Conservation (phyloP, 2,329 filamentous ascomycete species). For the Penicillium sp. region DNA sequence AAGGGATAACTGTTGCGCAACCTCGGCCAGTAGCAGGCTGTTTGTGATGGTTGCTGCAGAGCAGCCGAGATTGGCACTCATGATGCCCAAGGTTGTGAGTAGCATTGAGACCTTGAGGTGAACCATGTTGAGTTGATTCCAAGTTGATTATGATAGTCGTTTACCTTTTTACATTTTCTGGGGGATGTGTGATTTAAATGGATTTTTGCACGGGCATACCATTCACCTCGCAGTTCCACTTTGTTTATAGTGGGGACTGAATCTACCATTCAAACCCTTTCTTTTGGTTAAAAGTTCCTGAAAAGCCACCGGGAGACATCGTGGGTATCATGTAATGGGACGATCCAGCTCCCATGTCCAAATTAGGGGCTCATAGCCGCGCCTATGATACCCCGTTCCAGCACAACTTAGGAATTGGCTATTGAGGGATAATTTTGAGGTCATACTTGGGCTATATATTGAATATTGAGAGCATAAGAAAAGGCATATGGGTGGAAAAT, state of each 20-base stretch:
- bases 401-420: background rate
- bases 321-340: background rate
- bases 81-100: slow-evolving; percentile 7
- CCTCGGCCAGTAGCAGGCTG: slow-evolving; percentile 14
- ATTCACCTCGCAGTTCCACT: background rate
- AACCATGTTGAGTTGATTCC: background rate
- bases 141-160: background rate
- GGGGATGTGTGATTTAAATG: background rate
- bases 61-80: slow-evolving; percentile 9
- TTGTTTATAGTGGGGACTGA: background rate
- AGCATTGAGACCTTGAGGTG: slow-evolving; percentile 6
- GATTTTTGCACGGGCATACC: background rate
- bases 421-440: background rate
- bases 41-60: slow-evolving; percentile 14
- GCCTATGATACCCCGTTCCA: background rate
- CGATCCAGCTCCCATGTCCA: background rate
- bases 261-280: background rate
- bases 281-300: background rate
- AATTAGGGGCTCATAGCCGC: slow-evolving; percentile 1
- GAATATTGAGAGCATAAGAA: background rate
- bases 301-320: background rate
- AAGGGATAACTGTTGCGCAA: slow-evolving; percentile 17
- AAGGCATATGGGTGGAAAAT: too few species aligned
- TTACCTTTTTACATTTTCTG: background rate
- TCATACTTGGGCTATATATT: background rate